Evolutionary conservation across 257 asterid genomes (phyloP).

Genomic region (Petunia secreta): DNA sequence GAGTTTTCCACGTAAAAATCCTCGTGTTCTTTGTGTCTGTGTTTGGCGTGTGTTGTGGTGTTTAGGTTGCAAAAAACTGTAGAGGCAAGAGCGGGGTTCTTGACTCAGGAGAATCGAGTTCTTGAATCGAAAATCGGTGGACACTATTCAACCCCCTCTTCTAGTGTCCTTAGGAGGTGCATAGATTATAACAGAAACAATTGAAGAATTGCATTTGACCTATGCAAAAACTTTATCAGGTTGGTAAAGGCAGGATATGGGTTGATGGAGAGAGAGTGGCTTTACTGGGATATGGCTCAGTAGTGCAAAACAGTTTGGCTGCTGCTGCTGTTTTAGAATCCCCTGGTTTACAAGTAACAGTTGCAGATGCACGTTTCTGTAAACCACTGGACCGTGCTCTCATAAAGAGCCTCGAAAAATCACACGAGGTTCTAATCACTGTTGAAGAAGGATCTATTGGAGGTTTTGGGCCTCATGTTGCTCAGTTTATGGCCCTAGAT

Average conservation of each 20-base stretch:
- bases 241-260: conserved; percentile 80
- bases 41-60: too few relatives aligned
- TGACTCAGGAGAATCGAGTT: too few relatives aligned
- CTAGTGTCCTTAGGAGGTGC: too few relatives aligned
- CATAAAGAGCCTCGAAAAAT: conserved; percentile 74
- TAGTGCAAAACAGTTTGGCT: conserved; percentile 84
- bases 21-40: too few relatives aligned
- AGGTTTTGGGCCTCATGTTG: conserved; percentile 98
- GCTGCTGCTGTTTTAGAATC: conserved; percentile 72
- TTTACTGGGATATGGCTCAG: conserved; percentile 84
- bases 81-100: too few relatives aligned
- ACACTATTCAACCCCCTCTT: too few relatives aligned
- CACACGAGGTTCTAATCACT: conserved; percentile 81
- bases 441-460: conserved; percentile 98
- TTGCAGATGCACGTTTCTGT: conserved; percentile 96
- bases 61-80: too few relatives aligned
- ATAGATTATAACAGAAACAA: not conserved
- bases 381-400: conserved; percentile 83
- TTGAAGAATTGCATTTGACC: not conserved
- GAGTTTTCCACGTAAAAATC: too few relatives aligned
- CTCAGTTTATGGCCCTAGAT: conserved; percentile 88
- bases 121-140: too few relatives aligned
- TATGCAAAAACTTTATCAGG: conserved; percentile 37
- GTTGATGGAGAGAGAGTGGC: conserved; percentile 94
- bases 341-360: conserved; percentile 65